phyloP scores from a whole-genome alignment of 345 rosid species.

The Aegle marmelos region DNA sequence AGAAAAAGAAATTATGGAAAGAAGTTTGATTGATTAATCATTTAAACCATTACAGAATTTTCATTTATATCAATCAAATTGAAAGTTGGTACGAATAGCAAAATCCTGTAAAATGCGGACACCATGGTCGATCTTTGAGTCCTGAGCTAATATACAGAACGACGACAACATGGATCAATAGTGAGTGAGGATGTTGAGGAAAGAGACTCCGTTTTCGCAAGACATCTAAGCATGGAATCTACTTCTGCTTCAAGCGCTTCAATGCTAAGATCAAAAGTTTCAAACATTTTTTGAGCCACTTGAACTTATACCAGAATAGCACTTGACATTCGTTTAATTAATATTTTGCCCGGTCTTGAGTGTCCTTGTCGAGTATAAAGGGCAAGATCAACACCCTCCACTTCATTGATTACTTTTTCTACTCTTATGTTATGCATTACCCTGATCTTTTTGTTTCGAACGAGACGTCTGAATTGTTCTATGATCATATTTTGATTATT shows the following conservation, averaged over 20 bases:
- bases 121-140: constrained; percentile 7
- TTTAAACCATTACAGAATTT: neutral
- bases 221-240: constrained; percentile 42
- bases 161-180: neutral
- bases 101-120: constrained; percentile 19
- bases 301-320: constrained; percentile 12
- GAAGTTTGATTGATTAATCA: neutral
- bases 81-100: constrained; percentile 9
- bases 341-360: neutral
- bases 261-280: constrained; percentile 28
- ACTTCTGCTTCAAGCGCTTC: constrained; percentile 47
- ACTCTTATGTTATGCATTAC: neutral
- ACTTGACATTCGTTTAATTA: neutral
- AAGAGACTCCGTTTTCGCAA: constrained; percentile 46
- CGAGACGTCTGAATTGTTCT: too few relatives aligned
- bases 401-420: constrained; percentile 27
- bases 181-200: constrained; percentile 47
- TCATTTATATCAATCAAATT: neutral
- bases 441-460: too few relatives aligned
- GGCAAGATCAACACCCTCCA: constrained; percentile 37
- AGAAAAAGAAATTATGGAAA: neutral
- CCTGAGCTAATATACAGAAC: neutral
- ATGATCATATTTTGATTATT: too few relatives aligned
- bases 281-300: constrained; percentile 25
- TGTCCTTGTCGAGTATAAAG: constrained; percentile 8